Evolutionary conservation across 768 basidiomycete genomes (phyloP).

Genomic region (Kondoa subrosea): DNA sequence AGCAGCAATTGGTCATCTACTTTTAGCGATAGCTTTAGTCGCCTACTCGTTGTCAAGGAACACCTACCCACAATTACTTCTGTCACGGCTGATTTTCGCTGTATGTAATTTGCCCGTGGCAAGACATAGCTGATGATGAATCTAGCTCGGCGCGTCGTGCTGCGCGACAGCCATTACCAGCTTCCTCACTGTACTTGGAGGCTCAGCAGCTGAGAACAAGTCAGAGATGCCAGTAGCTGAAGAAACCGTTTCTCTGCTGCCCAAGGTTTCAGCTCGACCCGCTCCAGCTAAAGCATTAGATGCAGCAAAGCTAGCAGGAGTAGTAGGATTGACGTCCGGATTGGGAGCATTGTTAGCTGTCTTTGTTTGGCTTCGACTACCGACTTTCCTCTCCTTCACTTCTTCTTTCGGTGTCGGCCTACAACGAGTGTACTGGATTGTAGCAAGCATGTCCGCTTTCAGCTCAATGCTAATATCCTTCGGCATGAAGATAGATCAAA

Average conservation of each 20-base stretch:
- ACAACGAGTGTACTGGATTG: not conserved
- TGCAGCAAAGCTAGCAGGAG: not conserved
- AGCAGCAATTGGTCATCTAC: not conserved
- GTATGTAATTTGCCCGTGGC: not conserved
- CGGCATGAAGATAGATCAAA: not conserved
- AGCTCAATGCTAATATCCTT: not conserved
- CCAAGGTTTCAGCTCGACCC: not conserved
- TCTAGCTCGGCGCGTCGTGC: not conserved
- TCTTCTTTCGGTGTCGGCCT: not conserved
- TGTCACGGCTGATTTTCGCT: not conserved
- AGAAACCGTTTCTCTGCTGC: not conserved
- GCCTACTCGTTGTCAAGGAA: not conserved
- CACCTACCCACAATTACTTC: not conserved
- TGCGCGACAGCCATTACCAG: not conserved
- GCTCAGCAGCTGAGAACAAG: not conserved
- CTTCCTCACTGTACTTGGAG: not conserved
- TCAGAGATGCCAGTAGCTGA: not conserved
- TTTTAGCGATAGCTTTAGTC: not conserved
- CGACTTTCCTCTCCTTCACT: not conserved
- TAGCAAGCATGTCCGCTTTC: not conserved
- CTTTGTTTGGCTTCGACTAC: not conserved
- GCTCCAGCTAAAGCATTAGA: not conserved
- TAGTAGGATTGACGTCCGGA: not conserved
- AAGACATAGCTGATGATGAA: not conserved
- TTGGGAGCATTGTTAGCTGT: conserved; percentile 1